Evolutionary conservation across 148 eudicot genomes (phyloP), one percentile per base, ranked within the genome.

Genomic region (Camellia granthamiana): DNA sequence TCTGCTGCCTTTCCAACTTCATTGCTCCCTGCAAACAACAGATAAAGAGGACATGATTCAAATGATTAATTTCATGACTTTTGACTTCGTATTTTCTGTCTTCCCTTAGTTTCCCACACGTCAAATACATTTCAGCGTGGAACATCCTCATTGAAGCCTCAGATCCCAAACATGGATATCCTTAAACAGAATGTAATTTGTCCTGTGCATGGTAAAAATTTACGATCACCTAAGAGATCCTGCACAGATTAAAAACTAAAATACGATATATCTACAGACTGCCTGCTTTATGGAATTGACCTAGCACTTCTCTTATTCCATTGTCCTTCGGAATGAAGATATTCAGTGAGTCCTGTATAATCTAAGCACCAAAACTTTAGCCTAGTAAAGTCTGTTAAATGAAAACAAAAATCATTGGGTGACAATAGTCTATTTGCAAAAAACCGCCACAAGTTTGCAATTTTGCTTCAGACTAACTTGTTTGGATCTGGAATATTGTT

Each of bases 1-100:
- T 86, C 75, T 92, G 97, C 78, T 87, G 90, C 78, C 95, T 81
- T 82, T 92, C 99, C 85, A 93, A 65, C 61, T 93, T 88, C 92
- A 91, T 91, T 79, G 86, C 92, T 58, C 84, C 85, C 97, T 95
- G 91, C 69, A 83, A 80, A 76, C 56, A 70, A 82, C 54, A 75
- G 4, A 62, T 1, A 43, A 65, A 63, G 18, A 51, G 59, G 13
- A 6, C 66, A 58, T 10, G 30, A 61, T 2, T 65, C 2, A 14
- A 44, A 3, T 55, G 63, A 74, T 64, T 51, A 5, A 64, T 64
- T 77, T 64, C 70, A 77, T 12, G 58, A 4, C 8, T 43, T 30
- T 30, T 44, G 10, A 19, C 54, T 23, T 23, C 7, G 6, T 15
- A 4, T 42, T 58, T 58, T 44, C 47, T 2, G 3, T 60, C 3